Evolutionary conservation across 2,329 filamentous ascomycete species (phyloP), one percentile per base, ranked within the genome.

Genomic region (Exophiala xenobiotica): DNA sequence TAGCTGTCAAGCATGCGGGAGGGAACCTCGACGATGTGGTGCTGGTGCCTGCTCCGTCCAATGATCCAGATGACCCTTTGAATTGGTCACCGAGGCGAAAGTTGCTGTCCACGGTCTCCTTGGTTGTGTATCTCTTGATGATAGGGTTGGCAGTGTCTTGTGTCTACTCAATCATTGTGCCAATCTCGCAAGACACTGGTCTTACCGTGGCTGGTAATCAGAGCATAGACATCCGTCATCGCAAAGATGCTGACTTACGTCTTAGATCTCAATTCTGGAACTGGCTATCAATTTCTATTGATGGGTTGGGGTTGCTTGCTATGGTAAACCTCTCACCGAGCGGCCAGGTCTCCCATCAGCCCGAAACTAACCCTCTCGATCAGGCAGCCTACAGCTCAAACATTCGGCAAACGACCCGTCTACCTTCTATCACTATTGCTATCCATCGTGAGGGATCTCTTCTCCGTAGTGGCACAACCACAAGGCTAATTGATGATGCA

Each of bases 41-140:
- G n/a, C 62, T 74, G 2, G 51, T 58, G 22, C 61, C 61, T 12
- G 56, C 53, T n/a, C 61, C 61, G 16, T 55, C 51, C 22, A 46
- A 38, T 6, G 58, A 63, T 33, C 60, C 61, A 14, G 62, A 63
- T 50, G 58, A 63, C 31, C 61, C 61, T 4, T 33, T 63, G 57
- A 63, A 61, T 12, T 63, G 61, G 61, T 43, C 57, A 9, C 42
- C 37, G 46, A 58, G 55, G 53, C 49, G 61, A 19, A 63, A 63
- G 22, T 26, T 60, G 14, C 16, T 63, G 29, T 61, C 63, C 18
- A 61, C 61, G 23, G 53, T 16, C 14, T 44, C 61, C 8, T 51
- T 59, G 4, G 60, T 46, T 12, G 57, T 61, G 37, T 63, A 63
- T n/a, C 20, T 22, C 2, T 22, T 40, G 38, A 40, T 40, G 20